Base-by-base conservation (phyloP, 176 grass and related monocot genomes). In the Rhynchospora breviuscula region DNA sequence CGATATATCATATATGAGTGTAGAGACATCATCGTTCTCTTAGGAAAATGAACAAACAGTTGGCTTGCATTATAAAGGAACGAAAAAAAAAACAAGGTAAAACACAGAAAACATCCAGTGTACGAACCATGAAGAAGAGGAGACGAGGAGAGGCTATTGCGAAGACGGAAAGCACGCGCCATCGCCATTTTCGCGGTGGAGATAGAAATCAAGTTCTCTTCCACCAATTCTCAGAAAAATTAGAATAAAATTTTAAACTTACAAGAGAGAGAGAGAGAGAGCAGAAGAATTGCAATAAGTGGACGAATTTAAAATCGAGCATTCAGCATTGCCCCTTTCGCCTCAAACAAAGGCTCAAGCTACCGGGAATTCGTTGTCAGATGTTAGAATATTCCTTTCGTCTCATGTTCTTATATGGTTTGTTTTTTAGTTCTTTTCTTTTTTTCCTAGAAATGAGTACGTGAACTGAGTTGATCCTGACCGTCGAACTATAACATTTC, bases 11-110 rank as follows among this genome's bases (percentile, higher is more conserved):
- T 67, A 25, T 53, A 67, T 26, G 4, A 66, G 45, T 51, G 61
- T 82, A 67, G 10, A 76, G 21, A 67, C 44, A 25, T 5, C 40
- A 82, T 53, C 21, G 13, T 52, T 15, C 59, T 82, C 79, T 25
- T 53, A 15, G 79, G 62, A 60, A 82, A 67, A 25, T 15, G 14
- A 17, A 67, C 79, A 82, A 82, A 82, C 79, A 82, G 44, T 46
- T 82, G 59, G 79, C 8, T 60, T 46, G 79, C 19, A 18, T 49
- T 14, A 81, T n/a, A 81, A 81, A 81, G 8, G 5, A 14, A 8
- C 33, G 23, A 80, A 65, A 65, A 2, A 2, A 23, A 81, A 31
- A 67, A 6, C n/a, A 12, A 52, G 2, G 14, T 3, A 17, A 10
- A 52, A 67, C 35, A 82, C 5, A 82, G 35, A 63, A 66, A 64